Base-by-base conservation (phyloP, 2,329 filamentous ascomycete species). In the Arthrobotrys megalospora region DNA sequence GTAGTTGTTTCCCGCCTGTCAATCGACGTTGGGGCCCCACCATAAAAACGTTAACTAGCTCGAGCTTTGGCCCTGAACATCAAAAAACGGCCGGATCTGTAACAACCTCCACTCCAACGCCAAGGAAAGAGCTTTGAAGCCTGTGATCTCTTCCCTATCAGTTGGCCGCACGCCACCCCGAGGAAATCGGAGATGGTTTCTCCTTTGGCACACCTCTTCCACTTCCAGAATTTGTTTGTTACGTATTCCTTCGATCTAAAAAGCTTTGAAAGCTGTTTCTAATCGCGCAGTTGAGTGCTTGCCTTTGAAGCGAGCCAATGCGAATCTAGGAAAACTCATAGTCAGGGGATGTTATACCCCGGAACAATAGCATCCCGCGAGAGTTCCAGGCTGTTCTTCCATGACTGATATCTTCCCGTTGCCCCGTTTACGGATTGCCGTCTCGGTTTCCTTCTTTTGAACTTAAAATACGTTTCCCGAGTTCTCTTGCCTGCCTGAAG, bases 371-470 rank as follows among this genome's bases (percentile, higher is more conserved):
- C 58, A 64, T 63, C 68, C 68, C 68, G 60, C 36, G 58, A 45
- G 47, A 43, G 36, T 41, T 60, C 21, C 38, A 55, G 55, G 67
- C 43, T 19, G 45, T 43, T 48, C 34, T 71, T 52, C n/a, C 38
- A 10, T 58, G 55, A 60, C 50, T 45, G 47, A 72, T 53, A 70
- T 52, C 68, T 65, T 71, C 69, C 69, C 69, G 50, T 43, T 73
- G 43, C 69, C 69, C 60, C 36, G 69, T 73, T 58, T 63, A 45
- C 45, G 43, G 67, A 64, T 71, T 71, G 28, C 16, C 67, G 45
- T 66, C 50, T 73, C 69, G 69, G 69, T 73, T 28, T 73, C 53
- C 69, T 73, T 16, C 69, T 65, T 58, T 60, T 38, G 60, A 53
- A 47, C 16, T 34, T 10, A 72, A 19, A 43, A 12, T 36, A n/a